Conservation (phyloP, 176 grass and related monocot genomes). For the Triticum dicoccoides region DNA sequence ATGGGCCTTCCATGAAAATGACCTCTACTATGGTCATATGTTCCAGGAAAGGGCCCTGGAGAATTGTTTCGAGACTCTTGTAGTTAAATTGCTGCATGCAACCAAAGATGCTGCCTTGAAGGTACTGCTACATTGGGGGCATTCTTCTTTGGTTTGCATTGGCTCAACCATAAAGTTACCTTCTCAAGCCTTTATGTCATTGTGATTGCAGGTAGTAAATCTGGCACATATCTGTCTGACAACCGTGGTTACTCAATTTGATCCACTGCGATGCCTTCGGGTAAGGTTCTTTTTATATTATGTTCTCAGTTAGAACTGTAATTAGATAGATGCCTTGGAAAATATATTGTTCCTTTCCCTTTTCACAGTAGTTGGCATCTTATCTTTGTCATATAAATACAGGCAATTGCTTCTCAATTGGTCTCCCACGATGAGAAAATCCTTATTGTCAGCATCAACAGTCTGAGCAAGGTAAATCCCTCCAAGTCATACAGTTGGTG, state of each 20-base stretch:
- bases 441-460: constrained; percentile 71
- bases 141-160: neutral
- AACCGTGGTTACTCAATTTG: constrained; percentile 60
- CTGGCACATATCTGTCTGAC: constrained; percentile 81
- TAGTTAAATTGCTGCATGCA: constrained; percentile 73
- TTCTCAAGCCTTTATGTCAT: constrained; percentile 25
- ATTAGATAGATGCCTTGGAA: too few relatives aligned
- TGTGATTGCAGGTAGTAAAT: constrained; percentile 75
- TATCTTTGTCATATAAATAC: constrained; percentile 15
- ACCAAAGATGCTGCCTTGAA: constrained; percentile 77
- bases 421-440: constrained; percentile 65
- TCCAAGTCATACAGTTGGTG: neutral
- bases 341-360: neutral
- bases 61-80: constrained; percentile 60
- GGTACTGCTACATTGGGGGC: constrained; percentile 45
- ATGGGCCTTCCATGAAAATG: constrained; percentile 32
- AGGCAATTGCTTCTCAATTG: constrained; percentile 74
- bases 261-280: constrained; percentile 73
- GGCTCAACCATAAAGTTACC: constrained; percentile 5
- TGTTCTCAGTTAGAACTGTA: neutral
- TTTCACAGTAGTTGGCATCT: neutral
- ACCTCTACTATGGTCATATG: constrained; percentile 15
- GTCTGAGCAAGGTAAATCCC: constrained; percentile 76
- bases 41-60: constrained; percentile 71
- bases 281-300: constrained; percentile 28